Conservation (phyloP, 2,329 filamentous ascomycete genomes). For the Claviceps arundinis region DNA sequence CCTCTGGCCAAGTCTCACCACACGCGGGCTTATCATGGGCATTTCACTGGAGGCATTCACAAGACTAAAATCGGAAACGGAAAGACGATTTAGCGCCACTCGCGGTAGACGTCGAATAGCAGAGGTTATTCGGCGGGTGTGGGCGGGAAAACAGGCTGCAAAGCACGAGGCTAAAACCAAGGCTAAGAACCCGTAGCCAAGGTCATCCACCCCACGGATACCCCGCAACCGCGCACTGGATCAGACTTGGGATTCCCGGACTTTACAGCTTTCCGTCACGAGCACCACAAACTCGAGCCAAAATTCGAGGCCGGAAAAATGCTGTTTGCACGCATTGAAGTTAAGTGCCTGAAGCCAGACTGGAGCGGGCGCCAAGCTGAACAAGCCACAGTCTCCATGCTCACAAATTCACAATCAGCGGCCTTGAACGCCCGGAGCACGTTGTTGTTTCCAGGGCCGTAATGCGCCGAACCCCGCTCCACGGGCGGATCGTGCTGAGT, state of each 20-base stretch:
- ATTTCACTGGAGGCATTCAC: not conserved
- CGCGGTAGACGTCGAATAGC: too few species aligned
- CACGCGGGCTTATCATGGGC: not conserved
- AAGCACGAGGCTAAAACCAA: too few species aligned
- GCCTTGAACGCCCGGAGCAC: constrained; percentile 8
- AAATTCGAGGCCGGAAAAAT: too few species aligned
- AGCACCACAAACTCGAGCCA: too few species aligned
- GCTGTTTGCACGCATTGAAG: not conserved
- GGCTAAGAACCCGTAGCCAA: too few species aligned
- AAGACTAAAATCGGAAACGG: not conserved
- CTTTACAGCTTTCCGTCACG: too few species aligned
- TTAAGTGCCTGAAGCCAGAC: constrained; percentile 1
- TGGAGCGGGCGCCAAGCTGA: constrained; percentile 3
- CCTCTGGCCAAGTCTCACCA: not conserved
- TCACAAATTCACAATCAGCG: constrained; percentile 1
- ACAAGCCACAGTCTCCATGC: not conserved
- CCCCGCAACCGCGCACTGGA: too few species aligned
- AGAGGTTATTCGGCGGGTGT: too few species aligned
- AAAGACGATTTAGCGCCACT: not conserved
- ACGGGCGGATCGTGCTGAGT: constrained; percentile 1
- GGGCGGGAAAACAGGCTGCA: too few species aligned
- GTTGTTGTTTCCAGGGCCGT: constrained; percentile 14
- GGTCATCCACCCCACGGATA: too few species aligned
- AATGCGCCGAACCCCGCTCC: constrained; percentile 10
- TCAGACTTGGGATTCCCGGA: too few species aligned